Evolutionary conservation across 495 filamentous ascomycete species (phyloP), one percentile per base, ranked within the genome.

Genomic region (Lasiosphaeria ovina): DNA sequence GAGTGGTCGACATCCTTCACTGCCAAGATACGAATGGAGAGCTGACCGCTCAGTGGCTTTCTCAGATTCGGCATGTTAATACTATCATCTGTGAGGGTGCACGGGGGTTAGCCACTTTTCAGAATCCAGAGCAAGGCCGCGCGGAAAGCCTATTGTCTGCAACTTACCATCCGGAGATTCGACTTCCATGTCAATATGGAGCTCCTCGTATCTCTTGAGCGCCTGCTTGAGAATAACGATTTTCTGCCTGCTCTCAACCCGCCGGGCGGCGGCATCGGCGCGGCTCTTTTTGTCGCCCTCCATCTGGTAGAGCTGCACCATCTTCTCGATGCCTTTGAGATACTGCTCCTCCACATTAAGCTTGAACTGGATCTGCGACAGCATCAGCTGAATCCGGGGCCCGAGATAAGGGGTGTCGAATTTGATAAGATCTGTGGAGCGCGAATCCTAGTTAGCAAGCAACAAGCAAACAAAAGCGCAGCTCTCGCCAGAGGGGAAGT

Each of bases 311-410:
- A 98, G 81, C 72, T 92, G 91, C 47, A 96, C 90, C 95, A 99
- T 99, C 81, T 99, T 99, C 75, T 99, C 95, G 64, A 99, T 93
- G 60, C 94, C 94, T 62, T 95, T 95, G 66, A 98, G 94, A 76
- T 99, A 99, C 75, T 99, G 94, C 69, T 97, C 96, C 76, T 99
- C 94, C 42, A 99, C 95, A 67, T 93, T 98, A 51, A 98, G 79
- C 76, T 99, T 99, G 76, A 99, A 99, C 76, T 97, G 92, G 60
- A 99, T 85, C 73, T 99, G 94, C 16, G 94, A 96, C 69, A 99
- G 79, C 94, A 99, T 99, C 63, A 97, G 87, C 78, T 98, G 95
- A 69, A 99, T 99, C 59, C 95, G 91, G 38, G 95, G 95, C 34
- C 94, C 94, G 55, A 99, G 87, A 71, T 97, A 91, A 24, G 87